These are phyloP conservation scores for Zoysia pacifica DNA, from an alignment of 176 grass and related monocot species.

Conservation along the genomic window DNA sequence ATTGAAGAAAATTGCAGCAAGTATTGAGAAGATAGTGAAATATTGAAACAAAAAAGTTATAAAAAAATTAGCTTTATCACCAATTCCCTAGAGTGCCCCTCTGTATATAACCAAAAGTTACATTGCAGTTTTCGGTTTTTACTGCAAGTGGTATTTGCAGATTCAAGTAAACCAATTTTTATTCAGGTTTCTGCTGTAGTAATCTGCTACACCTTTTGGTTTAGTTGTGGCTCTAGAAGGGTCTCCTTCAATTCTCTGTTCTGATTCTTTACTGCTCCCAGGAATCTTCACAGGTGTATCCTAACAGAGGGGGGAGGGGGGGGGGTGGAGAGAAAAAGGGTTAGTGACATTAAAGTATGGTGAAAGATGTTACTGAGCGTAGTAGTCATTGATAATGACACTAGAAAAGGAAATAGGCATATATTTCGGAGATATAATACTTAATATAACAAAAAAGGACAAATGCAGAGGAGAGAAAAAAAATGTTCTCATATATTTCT, in stretches of 20 bases:
- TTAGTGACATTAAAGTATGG: slow-evolving; percentile 19
- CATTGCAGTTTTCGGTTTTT: slow-evolving; percentile 20
- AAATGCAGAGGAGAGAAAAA: too few relatives aligned
- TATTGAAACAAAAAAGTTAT: slow-evolving; percentile 31
- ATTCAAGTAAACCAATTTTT: slow-evolving; percentile 7
- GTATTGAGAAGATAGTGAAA: neutral
- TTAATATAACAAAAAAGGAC: too few relatives aligned
- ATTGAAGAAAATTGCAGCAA: slow-evolving; percentile 21
- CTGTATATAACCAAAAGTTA: slow-evolving; percentile 12
- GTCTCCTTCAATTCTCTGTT: slow-evolving; percentile 12
- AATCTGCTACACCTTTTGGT: slow-evolving; percentile 38
- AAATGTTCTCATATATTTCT: too few relatives aligned
- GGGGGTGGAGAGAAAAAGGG: neutral
- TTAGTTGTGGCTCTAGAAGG: slow-evolving; percentile 20
- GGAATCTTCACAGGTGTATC: slow-evolving; percentile 15
- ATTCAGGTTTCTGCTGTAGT: neutral
- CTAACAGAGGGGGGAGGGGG: slow-evolving; percentile 25
- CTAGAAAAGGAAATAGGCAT: neutral
- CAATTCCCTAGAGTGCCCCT: neutral
- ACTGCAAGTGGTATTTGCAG: neutral
- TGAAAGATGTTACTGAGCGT: neutral
- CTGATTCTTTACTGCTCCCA: neutral
- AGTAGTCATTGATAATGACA: neutral
- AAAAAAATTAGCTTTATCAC: slow-evolving; percentile 9
- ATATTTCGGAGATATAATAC: neutral